These are phyloP conservation scores for Solanum sejunctum DNA, from an alignment of 257 asterid species.

Conservation along the genomic window DNA sequence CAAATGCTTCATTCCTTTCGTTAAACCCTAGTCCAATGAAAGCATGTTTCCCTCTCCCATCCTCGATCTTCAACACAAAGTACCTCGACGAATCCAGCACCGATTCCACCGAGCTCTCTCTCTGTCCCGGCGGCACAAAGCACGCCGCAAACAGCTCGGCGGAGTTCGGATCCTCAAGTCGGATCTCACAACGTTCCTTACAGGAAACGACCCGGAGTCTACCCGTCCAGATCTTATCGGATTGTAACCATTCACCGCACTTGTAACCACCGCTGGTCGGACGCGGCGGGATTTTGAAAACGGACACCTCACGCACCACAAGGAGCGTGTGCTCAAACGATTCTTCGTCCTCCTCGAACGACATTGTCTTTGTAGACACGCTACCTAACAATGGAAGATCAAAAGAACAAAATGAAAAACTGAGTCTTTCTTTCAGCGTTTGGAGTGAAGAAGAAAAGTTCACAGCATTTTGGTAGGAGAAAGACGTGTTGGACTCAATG, in stretches of 20 bases:
- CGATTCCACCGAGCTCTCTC: constrained; percentile 81
- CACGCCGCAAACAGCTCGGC: constrained; percentile 97
- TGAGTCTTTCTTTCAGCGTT: neutral
- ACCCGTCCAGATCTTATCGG: constrained; percentile 98
- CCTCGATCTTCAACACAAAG: constrained; percentile 88
- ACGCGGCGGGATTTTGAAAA: constrained; percentile 94
- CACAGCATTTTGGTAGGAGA: neutral
- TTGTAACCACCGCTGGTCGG: constrained; percentile 95
- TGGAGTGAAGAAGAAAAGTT: neutral
- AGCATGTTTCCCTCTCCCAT: constrained; percentile 86
- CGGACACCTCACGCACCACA: constrained; percentile 90
- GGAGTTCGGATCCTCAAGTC: constrained; percentile 81
- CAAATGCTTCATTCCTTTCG: constrained; percentile 96
- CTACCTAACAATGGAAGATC: neutral
- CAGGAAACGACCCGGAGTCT: constrained; percentile 84
- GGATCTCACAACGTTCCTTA: constrained; percentile 83
- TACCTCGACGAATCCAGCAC: constrained; percentile 87
- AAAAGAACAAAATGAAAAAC: too few relatives aligned
- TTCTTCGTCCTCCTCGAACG: constrained; percentile 73
- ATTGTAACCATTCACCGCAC: constrained; percentile 98
- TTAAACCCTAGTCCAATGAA: constrained; percentile 77
- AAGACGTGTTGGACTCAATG: neutral
- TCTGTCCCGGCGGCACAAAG: constrained; percentile 74
- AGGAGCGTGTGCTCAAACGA: constrained; percentile 88
- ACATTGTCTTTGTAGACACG: constrained; percentile 28